These are phyloP conservation scores for Yamadazyma taylorii DNA, from an alignment of 1,139 yeast species.

Conservation along the genomic window DNA sequence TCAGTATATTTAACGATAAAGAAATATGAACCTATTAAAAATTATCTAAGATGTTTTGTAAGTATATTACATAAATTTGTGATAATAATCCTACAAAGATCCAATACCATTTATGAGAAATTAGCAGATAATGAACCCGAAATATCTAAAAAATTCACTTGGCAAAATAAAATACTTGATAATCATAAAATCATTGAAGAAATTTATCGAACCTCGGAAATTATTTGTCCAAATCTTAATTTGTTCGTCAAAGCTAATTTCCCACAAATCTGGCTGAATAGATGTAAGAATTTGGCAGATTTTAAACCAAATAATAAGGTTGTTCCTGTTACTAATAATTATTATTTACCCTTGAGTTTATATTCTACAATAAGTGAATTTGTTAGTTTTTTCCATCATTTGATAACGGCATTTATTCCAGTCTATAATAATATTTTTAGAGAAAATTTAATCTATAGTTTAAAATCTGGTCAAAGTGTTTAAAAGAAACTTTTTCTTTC, in stretches of 20 bases:
- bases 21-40: constrained; percentile 21
- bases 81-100: constrained; percentile 26
- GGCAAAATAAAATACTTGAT: constrained; percentile 28
- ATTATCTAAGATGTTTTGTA: constrained; percentile 26
- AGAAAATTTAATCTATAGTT: constrained; percentile 18
- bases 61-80: constrained; percentile 30
- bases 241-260: constrained; percentile 31
- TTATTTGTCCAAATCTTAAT: constrained; percentile 17
- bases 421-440: constrained; percentile 19
- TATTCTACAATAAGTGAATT: constrained; percentile 38
- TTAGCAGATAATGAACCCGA: constrained; percentile 20
- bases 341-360: constrained; percentile 39
- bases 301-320: constrained; percentile 6
- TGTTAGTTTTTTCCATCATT: constrained; percentile 30
- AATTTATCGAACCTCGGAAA: constrained; percentile 8
- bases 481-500: too few relatives aligned
- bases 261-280: constrained; percentile 33
- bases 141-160: constrained; percentile 25
- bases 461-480: constrained; percentile 24
- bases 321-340: constrained; percentile 24
- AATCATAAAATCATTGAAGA: constrained; percentile 19
- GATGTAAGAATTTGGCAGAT: constrained; percentile 12
- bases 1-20: constrained; percentile 13
- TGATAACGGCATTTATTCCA: constrained; percentile 34
- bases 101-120: constrained; percentile 26